Base-by-base conservation (phyloP, 2,329 filamentous ascomycete species). In the Aspergillus clavatus region DNA sequence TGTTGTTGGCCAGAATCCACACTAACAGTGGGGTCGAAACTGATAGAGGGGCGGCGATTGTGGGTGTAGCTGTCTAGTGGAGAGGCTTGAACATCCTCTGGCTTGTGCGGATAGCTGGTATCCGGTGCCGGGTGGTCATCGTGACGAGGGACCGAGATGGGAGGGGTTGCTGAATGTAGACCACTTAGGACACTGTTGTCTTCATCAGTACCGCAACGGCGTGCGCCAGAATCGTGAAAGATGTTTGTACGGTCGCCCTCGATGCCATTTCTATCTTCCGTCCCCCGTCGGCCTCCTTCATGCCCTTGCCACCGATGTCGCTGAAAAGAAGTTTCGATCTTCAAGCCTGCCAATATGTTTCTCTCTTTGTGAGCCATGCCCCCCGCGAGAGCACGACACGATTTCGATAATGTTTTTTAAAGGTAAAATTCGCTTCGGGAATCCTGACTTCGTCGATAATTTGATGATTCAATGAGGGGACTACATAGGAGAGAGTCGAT, bases 121-220 rank as follows among this genome's bases (percentile, higher is more conserved):
- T 35, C 31, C 10, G 18, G 4, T 3, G 49, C 19, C 14, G 54
- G 51, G 29, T 58, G 58, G 16, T 70, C 65, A 52, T 66, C 64
- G 40, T 59, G 50, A 43, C 68, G 65, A 37, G 71, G 71, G n/a
- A 74, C 72, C 40, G 66, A 64, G 41, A 74, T 71, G 24, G 70
- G 70, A 48, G 69, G 68, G 29, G 70, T 72, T 37, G 60, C 63
- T 50, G 66, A 69, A 60, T 70, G 66, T 42, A 69, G 55, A 50
- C 65, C 63, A 52, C 53, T 67, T 53, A 68, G 57, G 41, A 63
- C 57, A 62, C 62, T 65, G 57, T 52, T 60, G 54, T 67, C 65
- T 60, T 66, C 58, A 65, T 70, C 63, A 62, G 65, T 62, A 61
- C 60, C 62, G 56, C 57, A 58, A 58, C 58, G 52, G 40, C 49